Percentiles rank a stretch among this genome's conserved stretches.
These are phyloP conservation scores for Excoecaria cochinchinensis DNA, from an alignment of 345 rosid genomes.

Conservation along the genomic window DNA sequence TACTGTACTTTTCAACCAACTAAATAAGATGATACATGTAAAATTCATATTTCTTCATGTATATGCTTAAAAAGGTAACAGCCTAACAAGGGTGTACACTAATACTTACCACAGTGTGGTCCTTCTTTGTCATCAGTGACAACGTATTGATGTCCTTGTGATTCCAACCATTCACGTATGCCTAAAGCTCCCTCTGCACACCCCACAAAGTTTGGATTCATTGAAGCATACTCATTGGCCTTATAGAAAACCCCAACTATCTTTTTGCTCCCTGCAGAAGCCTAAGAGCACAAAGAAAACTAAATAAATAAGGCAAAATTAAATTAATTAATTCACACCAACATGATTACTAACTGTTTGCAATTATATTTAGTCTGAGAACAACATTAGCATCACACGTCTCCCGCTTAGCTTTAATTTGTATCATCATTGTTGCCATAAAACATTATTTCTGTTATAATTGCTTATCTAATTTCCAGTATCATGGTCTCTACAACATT, in stretches of 20 bases:
- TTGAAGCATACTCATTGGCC: constrained; percentile 69
- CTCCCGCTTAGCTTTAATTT: too few species aligned
- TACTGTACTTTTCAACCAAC: too few species aligned
- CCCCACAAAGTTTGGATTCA: constrained; percentile 79
- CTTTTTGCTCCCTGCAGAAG: constrained; percentile 76
- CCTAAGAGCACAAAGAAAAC: constrained; percentile 35
- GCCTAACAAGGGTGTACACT: too few species aligned
- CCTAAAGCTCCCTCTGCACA: constrained; percentile 78
- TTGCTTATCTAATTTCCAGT: too few species aligned
- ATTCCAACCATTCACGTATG: constrained; percentile 73
- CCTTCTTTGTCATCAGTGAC: constrained; percentile 97
- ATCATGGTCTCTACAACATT: too few species aligned
- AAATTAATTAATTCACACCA: background rate
- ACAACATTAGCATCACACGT: too few species aligned
- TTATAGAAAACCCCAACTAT: constrained; percentile 97
- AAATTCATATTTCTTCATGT: too few species aligned
- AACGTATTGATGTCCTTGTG: constrained; percentile 80
- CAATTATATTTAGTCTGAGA: too few species aligned
- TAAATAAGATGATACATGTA: too few species aligned
- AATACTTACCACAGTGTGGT: constrained; percentile 54
- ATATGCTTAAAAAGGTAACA: too few species aligned
- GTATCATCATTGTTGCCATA: too few species aligned
- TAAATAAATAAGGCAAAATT: background rate
- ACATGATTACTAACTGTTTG: background rate
- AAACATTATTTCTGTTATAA: too few species aligned